Evolutionary conservation across 2,329 filamentous ascomycete genomes (phyloP).

Genomic region (Ploettnerulaceae sp.): DNA sequence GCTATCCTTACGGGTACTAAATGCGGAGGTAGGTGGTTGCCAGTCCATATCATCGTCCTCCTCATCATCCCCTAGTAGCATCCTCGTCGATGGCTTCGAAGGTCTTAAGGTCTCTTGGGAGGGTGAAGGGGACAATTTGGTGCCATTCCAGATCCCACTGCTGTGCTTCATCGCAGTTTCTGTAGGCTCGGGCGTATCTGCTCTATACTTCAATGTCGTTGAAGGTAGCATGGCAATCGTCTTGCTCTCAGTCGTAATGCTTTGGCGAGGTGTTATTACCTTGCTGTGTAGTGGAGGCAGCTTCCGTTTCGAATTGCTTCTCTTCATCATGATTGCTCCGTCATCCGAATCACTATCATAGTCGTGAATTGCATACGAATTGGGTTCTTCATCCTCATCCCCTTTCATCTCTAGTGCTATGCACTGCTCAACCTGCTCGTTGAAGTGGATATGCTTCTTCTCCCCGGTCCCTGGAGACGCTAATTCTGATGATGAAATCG

Average conservation of each 20-base stretch:
- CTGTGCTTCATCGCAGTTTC: constrained; percentile 61
- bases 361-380: constrained; percentile 33
- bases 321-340: constrained; percentile 62
- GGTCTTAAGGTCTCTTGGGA: constrained; percentile 80
- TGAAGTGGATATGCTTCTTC: constrained; percentile 93
- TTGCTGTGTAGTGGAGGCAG: constrained; percentile 38
- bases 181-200: constrained; percentile 56
- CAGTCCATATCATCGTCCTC: constrained; percentile 49
- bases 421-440: constrained; percentile 91
- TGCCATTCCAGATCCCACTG: constrained; percentile 40
- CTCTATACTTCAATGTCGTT: constrained; percentile 58
- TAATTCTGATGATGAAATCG: constrained; percentile 67
- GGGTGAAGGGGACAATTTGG: constrained; percentile 53
- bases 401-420: constrained; percentile 88
- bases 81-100: constrained; percentile 52
- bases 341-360: constrained; percentile 58
- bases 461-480: constrained; percentile 56
- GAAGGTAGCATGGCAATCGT: constrained; percentile 64
- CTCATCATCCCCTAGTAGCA: constrained; percentile 49
- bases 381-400: constrained; percentile 61
- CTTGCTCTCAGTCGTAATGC: constrained; percentile 54
- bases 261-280: constrained; percentile 38
- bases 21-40: constrained; percentile 34
- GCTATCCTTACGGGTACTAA: constrained; percentile 30
- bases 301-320: constrained; percentile 51